Evolutionary conservation across 2,329 filamentous ascomycete genomes (phyloP), one percentile per base, ranked within the genome.

Genomic region (Corynespora cassiicola): DNA sequence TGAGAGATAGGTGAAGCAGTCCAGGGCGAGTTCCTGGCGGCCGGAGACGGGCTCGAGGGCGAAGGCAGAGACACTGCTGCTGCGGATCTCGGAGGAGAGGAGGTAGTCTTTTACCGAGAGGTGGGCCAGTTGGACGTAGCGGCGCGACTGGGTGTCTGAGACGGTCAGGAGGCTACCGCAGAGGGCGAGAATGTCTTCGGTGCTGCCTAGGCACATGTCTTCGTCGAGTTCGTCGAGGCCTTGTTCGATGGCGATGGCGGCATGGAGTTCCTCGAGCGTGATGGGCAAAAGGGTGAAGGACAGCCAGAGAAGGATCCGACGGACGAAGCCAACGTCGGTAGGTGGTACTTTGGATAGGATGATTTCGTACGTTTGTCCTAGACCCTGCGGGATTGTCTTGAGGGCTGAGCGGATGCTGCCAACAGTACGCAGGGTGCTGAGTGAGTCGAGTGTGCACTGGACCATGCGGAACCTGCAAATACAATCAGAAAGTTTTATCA

Each of bases 21-120:
- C 20, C 7, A 24, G 6, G 6, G 31, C 31, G 18, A 33, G 31
- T 20, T 33, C 31, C 11, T 15, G 18, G 7, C 15, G 21, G 10
- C 18, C 31, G 11, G 11, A 16, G 6, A 7, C 23, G 7, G 31
- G 17, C 6, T 10, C 7, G 8, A 33, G 10, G 7, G 31, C 31
- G 11, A 23, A 33, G 6, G 20, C 18, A 11, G 31, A 33, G 9
- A 15, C 20, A 16, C 18, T 6, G 10, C 8, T 11, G 12, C 16
- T 11, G 4, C 19, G 36, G 19, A 33, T 33, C 17, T 32, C 28
- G 8, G 16, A 16, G 10, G 36, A 39, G 12, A 39, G 28, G n/a
- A 39, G 18, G 22, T 39, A 33, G 10, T 39, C 36, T 21, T 26
- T 31, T 5, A 39, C 36, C 7, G 36, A 32, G 12, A 39, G 6